These are phyloP conservation scores for Suillus lakei DNA, from an alignment of 768 basidiomycete genomes.

Conservation along the genomic window DNA sequence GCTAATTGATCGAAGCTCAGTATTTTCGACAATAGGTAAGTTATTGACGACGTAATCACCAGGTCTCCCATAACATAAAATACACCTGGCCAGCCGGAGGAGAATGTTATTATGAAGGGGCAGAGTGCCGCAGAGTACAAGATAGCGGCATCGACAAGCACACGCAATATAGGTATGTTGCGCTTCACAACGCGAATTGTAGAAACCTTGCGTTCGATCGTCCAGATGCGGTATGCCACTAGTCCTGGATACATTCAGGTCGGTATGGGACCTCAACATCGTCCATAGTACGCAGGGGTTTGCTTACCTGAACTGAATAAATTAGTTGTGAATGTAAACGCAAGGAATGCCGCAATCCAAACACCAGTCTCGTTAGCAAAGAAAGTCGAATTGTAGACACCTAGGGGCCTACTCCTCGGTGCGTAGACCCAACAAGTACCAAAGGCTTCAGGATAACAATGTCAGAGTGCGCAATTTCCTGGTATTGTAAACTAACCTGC, in stretches of 20 bases:
- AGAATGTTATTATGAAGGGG: slow-evolving; percentile 35
- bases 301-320: slow-evolving; percentile 34
- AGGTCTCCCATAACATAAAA: slow-evolving; percentile 42
- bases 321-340: slow-evolving; percentile 37
- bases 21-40: background rate
- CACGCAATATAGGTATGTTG: slow-evolving; percentile 23
- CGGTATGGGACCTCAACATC: background rate
- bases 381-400: slow-evolving; percentile 32
- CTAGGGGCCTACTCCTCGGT: background rate
- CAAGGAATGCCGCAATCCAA: slow-evolving; percentile 42
- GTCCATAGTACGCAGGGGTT: background rate
- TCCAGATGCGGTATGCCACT: slow-evolving; percentile 37
- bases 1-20: slow-evolving; percentile 21
- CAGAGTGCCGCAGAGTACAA: slow-evolving; percentile 41
- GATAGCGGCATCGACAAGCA: slow-evolving; percentile 42
- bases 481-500: slow-evolving; percentile 18
- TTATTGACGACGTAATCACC: slow-evolving; percentile 24
- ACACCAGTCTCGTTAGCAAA: slow-evolving; percentile 16
- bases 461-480: background rate
- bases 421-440: slow-evolving; percentile 20
- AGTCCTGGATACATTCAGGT: slow-evolving; percentile 22
- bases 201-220: slow-evolving; percentile 24
- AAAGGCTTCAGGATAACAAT: slow-evolving; percentile 18
- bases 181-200: background rate
- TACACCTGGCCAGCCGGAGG: slow-evolving; percentile 26